Percentiles rank a stretch among this genome's conserved stretches.
phyloP scores from a whole-genome alignment of 805 yeast species.

The Schizosaccharomyces japonicus region DNA sequence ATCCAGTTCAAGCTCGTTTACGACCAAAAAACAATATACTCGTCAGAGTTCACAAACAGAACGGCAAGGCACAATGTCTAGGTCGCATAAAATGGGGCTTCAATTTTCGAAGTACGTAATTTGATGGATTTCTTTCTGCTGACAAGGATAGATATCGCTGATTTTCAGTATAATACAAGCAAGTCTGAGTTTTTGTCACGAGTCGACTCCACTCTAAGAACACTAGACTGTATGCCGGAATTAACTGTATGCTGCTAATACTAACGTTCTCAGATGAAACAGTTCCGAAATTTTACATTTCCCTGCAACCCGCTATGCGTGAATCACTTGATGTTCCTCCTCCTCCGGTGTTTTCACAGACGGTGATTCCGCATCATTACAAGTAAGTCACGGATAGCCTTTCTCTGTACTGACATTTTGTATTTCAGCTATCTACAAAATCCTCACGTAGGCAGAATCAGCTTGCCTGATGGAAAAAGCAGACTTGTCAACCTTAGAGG shows the following conservation, averaged over 20 bases:
- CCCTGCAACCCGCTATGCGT: neutral
- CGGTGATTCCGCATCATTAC: slow-evolving; percentile 54
- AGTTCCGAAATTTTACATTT: neutral
- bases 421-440: slow-evolving; percentile 30
- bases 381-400: slow-evolving; percentile 23
- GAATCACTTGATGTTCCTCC: slow-evolving; percentile 47
- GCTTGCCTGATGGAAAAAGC: slow-evolving; percentile 26
- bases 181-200: slow-evolving; percentile 27
- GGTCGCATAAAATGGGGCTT: neutral
- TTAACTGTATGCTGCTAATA: neutral
- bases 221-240: slow-evolving; percentile 17
- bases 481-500: slow-evolving; percentile 14
- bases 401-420: neutral
- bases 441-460: slow-evolving; percentile 29
- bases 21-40: neutral
- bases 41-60: neutral
- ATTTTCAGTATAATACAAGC: slow-evolving; percentile 34
- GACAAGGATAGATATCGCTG: slow-evolving; percentile 9
- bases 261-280: neutral
- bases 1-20: slow-evolving; percentile 22
- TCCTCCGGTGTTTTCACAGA: slow-evolving; percentile 60
- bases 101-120: neutral
- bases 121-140: neutral
- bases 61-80: neutral
- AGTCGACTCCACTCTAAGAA: slow-evolving; percentile 20